Conservation (phyloP, 2,329 filamentous ascomycete species). For the Epicoccum sorghinum region DNA sequence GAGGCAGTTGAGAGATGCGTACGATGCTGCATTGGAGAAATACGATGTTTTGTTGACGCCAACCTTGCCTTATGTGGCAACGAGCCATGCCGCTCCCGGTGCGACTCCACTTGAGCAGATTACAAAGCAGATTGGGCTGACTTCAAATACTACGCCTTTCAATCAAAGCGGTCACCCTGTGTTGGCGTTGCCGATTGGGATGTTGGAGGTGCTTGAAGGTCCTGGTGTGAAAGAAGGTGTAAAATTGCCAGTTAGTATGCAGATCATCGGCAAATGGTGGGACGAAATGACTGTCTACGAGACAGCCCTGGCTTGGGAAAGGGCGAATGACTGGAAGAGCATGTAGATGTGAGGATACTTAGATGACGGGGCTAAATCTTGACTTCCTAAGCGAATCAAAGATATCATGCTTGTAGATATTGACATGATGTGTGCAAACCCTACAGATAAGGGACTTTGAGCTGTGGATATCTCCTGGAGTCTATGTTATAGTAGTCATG, state of each 20-base stretch:
- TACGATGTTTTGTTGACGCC: slow-evolving; percentile 58
- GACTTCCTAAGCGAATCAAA: no score
- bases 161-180: slow-evolving; percentile 65
- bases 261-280: slow-evolving; percentile 61
- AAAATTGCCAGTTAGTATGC: slow-evolving; percentile 60
- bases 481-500: no score
- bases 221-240: slow-evolving; percentile 27
- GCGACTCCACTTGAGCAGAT: slow-evolving; percentile 55
- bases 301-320: slow-evolving; percentile 57
- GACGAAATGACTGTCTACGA: slow-evolving; percentile 56
- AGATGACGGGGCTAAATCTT: no score
- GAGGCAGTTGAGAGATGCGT: slow-evolving; percentile 55
- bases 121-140: slow-evolving; percentile 60
- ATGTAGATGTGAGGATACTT: neutral
- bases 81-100: slow-evolving; percentile 26
- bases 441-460: no score
- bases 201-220: slow-evolving; percentile 51
- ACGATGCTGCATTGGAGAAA: slow-evolving; percentile 49
- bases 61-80: slow-evolving; percentile 43
- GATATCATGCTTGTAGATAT: no score
- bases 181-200: slow-evolving; percentile 52
- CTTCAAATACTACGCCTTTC: slow-evolving; percentile 63
- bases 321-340: slow-evolving; percentile 52
- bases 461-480: no score
- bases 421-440: no score